These are phyloP conservation scores for Acanthamoeba sp. DNA, from an alignment of 208 protist genomes.

Conservation along the genomic window DNA sequence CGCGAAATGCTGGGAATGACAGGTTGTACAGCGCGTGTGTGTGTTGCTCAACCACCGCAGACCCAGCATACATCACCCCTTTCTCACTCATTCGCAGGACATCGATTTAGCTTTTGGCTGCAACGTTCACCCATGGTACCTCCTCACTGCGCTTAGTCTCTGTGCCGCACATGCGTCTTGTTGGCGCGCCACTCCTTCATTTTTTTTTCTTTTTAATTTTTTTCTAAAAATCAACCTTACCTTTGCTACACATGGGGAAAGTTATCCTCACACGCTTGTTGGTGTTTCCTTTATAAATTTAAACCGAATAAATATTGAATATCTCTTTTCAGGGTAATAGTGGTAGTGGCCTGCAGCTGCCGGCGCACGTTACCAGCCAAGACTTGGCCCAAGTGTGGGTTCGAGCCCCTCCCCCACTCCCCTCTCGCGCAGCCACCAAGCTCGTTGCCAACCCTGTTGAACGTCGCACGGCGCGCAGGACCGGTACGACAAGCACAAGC, in stretches of 20 bases:
- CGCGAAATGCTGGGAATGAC: too few species aligned
- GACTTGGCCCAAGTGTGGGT: constrained; percentile 6
- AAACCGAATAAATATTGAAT: neutral
- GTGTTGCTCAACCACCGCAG: too few species aligned
- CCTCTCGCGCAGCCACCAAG: neutral
- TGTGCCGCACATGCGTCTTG: too few species aligned
- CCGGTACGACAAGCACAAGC: neutral
- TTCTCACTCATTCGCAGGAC: too few species aligned
- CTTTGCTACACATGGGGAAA: too few species aligned
- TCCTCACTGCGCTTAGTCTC: neutral
- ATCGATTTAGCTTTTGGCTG: too few species aligned
- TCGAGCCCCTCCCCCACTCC: neutral
- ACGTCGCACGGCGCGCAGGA: neutral
- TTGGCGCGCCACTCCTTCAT: too few species aligned
- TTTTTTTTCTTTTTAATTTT: too few species aligned
- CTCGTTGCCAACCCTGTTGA: neutral
- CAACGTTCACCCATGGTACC: too few species aligned
- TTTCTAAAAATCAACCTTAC: neutral
- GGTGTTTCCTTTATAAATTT: neutral
- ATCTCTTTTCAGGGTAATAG: neutral
- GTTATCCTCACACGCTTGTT: neutral
- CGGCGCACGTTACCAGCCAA: neutral
- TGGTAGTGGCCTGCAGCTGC: neutral
- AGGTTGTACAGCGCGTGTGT: too few species aligned
- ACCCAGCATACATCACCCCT: too few species aligned